Percentiles rank a stretch among this genome's conserved stretches.
Conservation (phyloP, 192 early-diverging fungal genomes). For the Rhizophagus sp. region DNA sequence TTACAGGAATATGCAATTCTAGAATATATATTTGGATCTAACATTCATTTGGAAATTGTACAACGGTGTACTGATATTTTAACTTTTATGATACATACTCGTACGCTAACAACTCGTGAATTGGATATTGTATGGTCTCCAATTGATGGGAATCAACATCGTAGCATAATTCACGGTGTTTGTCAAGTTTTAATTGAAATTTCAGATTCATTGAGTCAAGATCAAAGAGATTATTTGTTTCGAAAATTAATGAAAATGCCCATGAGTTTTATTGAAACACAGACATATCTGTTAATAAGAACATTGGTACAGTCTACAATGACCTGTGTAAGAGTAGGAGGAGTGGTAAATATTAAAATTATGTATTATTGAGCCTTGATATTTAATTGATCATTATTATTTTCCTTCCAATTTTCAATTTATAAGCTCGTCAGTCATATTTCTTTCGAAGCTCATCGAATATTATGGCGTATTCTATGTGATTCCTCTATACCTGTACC, state of each 20-base stretch:
- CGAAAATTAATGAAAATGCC: conserved; percentile 42
- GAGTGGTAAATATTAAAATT: neutral
- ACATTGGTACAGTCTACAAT: conserved; percentile 18
- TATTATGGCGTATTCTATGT: conserved; percentile 46
- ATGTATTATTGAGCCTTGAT: neutral
- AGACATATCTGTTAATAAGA: conserved; percentile 31
- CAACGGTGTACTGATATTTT: conserved; percentile 48
- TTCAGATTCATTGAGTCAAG: conserved; percentile 36
- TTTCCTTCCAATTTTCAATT: neutral
- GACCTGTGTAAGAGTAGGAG: neutral
- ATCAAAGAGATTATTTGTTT: conserved; percentile 40
- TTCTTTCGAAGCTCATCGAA: conserved; percentile 41
- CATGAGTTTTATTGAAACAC: conserved; percentile 36
- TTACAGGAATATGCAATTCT: conserved; percentile 42
- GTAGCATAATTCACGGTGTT: conserved; percentile 48
- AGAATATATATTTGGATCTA: conserved; percentile 48
- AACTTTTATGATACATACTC: conserved; percentile 43
- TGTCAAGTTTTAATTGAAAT: conserved; percentile 48
- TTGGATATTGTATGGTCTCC: conserved; percentile 47
- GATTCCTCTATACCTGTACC: conserved; percentile 34
- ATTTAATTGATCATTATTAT: no score
- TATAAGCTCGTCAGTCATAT: conserved; percentile 36
- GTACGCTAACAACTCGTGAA: conserved; percentile 37
- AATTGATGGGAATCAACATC: conserved; percentile 52
- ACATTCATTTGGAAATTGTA: conserved; percentile 51